Percentiles rank a stretch among this genome's conserved stretches.
Evolutionary conservation across 805 yeast genomes (phyloP).

Genomic region (Schwanniomyces pseudopolymorphus): DNA sequence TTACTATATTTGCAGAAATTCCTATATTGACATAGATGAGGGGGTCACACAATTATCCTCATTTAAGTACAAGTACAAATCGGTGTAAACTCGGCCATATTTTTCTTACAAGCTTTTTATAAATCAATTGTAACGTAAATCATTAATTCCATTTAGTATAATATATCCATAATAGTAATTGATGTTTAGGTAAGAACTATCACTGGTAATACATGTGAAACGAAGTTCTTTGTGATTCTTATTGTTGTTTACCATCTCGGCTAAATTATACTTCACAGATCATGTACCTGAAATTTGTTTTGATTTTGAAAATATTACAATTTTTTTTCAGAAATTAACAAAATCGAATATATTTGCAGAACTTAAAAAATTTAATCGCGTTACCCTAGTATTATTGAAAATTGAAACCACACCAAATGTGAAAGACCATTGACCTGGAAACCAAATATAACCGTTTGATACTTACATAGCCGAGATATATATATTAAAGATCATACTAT

Average conservation of each 20-base stretch:
- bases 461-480: neutral
- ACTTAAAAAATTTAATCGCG: neutral
- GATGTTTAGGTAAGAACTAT: neutral
- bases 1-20: conserved; percentile 5
- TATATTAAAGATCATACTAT: neutral
- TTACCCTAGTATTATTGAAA: neutral
- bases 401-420: neutral
- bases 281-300: neutral
- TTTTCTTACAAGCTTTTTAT: neutral
- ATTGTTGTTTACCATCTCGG: neutral
- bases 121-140: neutral
- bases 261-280: neutral
- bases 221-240: neutral
- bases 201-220: neutral
- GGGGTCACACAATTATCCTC: conserved; percentile 10
- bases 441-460: neutral
- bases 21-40: conserved; percentile 8
- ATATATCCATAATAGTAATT: neutral
- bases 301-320: neutral
- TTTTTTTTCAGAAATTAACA: neutral
- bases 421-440: neutral
- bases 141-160: neutral
- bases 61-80: conserved; percentile 18
- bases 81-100: conserved; percentile 6
- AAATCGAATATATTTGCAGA: neutral